A percentile compares a stretch with the other conserved stretches of the same genome.
These are phyloP conservation scores for Nakazawaea peltata DNA, from an alignment of 805 yeast species.

Conservation along the genomic window DNA sequence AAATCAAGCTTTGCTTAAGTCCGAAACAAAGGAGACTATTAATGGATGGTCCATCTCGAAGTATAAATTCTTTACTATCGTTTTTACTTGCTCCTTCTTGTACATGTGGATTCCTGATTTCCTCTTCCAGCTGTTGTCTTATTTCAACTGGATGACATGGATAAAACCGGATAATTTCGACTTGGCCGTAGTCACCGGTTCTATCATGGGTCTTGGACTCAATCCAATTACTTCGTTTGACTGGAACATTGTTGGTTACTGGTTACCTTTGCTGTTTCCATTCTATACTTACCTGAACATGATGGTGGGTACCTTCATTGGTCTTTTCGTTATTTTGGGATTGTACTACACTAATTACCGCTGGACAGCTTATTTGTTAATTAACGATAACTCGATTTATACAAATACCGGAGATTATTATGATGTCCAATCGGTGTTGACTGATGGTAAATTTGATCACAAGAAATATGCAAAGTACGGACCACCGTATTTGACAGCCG, in stretches of 20 bases:
- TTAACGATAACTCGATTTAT: slow-evolving; percentile 40
- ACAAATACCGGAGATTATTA: slow-evolving; percentile 42
- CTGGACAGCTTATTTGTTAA: slow-evolving; percentile 29
- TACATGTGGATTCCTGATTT: slow-evolving; percentile 40
- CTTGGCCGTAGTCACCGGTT: slow-evolving; percentile 40
- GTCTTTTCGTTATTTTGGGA: slow-evolving; percentile 25
- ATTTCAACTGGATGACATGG: slow-evolving; percentile 53
- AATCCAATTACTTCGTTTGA: slow-evolving; percentile 49
- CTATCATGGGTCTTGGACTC: slow-evolving; percentile 37
- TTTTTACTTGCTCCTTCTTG: slow-evolving; percentile 24
- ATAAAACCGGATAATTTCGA: slow-evolving; percentile 41
- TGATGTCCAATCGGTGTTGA: slow-evolving; percentile 38
- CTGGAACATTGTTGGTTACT: slow-evolving; percentile 26
- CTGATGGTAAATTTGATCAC: slow-evolving; percentile 34
- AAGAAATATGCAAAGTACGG: slow-evolving; percentile 43
- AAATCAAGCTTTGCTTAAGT: slow-evolving; percentile 35
- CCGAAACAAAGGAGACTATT: slow-evolving; percentile 23
- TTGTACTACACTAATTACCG: slow-evolving; percentile 31
- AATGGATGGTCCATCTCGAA: slow-evolving; percentile 26
- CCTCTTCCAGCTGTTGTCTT: slow-evolving; percentile 31
- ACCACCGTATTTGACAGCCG: slow-evolving; percentile 62
- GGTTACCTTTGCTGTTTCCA: slow-evolving; percentile 34
- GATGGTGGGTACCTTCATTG: slow-evolving; percentile 25
- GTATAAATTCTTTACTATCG: slow-evolving; percentile 25
- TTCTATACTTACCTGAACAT: slow-evolving; percentile 26